phyloP scores from a whole-genome alignment of 495 filamentous ascomycete species.

The Daldinia concentrica region DNA sequence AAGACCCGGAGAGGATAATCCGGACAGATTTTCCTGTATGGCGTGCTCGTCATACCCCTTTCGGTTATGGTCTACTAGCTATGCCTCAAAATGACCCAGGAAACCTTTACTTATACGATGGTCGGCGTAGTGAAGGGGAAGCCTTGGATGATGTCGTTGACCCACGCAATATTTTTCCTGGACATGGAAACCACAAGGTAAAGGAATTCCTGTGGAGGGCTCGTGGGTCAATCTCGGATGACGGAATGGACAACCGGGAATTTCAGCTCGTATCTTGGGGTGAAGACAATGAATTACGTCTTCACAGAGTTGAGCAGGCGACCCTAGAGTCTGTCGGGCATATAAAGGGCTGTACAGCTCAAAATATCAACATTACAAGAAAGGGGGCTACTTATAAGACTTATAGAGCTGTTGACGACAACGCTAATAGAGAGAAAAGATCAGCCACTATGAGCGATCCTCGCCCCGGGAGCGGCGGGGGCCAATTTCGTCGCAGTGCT shows the following conservation, averaged over 20 bases:
- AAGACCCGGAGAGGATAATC: conserved; percentile 77
- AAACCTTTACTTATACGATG: conserved; percentile 86
- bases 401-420: conserved; percentile 72
- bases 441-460: conserved; percentile 61
- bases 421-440: conserved; percentile 53
- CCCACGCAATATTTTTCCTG: conserved; percentile 78
- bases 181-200: conserved; percentile 81
- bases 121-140: conserved; percentile 55
- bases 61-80: conserved; percentile 84
- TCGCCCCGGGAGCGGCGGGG: conserved; percentile 53
- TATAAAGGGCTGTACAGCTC: conserved; percentile 70
- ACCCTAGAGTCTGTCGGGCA: conserved; percentile 79
- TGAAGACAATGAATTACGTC: conserved; percentile 79
- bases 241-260: conserved; percentile 84
- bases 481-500: conserved; percentile 52
- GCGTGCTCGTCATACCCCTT: conserved; percentile 93
- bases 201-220: conserved; percentile 95
- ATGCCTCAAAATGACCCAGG: conserved; percentile 91
- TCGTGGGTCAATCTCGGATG: conserved; percentile 72
- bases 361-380: conserved; percentile 76
- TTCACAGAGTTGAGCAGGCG: conserved; percentile 76
- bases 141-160: conserved; percentile 57
- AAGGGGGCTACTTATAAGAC: conserved; percentile 87
- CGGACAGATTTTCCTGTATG: conserved; percentile 87
- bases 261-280: conserved; percentile 97